These are phyloP conservation scores for Ceratocystis papillata DNA, from an alignment of 2,329 filamentous ascomycete species.

Conservation along the genomic window DNA sequence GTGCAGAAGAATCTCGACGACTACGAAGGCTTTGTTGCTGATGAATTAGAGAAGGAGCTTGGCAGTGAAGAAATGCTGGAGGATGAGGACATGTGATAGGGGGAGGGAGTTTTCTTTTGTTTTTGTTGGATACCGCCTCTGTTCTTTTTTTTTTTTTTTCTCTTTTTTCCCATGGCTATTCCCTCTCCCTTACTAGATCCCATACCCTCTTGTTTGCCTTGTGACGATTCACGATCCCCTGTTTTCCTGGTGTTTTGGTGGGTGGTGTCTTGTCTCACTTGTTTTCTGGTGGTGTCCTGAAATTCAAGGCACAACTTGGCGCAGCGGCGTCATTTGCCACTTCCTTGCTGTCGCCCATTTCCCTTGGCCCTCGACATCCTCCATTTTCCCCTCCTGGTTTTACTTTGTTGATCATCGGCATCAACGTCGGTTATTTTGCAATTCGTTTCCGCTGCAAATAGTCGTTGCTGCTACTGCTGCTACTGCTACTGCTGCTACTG, in stretches of 20 bases:
- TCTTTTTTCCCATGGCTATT: slow-evolving; percentile 24
- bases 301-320: slow-evolving; percentile 7
- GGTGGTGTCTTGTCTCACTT: neutral
- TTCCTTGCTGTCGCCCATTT: neutral
- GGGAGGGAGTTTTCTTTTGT: neutral
- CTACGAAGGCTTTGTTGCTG: slow-evolving; percentile 85
- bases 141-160: slow-evolving; percentile 13
- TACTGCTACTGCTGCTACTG: no score
- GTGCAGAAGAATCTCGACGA: slow-evolving; percentile 86
- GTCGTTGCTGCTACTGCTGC: no score
- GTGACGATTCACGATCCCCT: slow-evolving; percentile 20
- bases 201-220: neutral
- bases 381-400: neutral
- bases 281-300: slow-evolving; percentile 12
- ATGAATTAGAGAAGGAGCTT: slow-evolving; percentile 80
- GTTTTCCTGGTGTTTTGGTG: neutral
- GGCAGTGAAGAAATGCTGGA: slow-evolving; percentile 48
- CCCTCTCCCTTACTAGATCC: slow-evolving; percentile 21
- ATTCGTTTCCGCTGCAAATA: no score
- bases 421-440: no score
- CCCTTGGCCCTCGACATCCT: neutral
- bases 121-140: neutral
- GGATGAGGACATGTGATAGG: slow-evolving; percentile 35
- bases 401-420: neutral
- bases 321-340: neutral